Evolutionary conservation across 352 stramenopile genomes (phyloP), one percentile per base, ranked within the genome.

Genomic region (Phytophthora pisi): DNA sequence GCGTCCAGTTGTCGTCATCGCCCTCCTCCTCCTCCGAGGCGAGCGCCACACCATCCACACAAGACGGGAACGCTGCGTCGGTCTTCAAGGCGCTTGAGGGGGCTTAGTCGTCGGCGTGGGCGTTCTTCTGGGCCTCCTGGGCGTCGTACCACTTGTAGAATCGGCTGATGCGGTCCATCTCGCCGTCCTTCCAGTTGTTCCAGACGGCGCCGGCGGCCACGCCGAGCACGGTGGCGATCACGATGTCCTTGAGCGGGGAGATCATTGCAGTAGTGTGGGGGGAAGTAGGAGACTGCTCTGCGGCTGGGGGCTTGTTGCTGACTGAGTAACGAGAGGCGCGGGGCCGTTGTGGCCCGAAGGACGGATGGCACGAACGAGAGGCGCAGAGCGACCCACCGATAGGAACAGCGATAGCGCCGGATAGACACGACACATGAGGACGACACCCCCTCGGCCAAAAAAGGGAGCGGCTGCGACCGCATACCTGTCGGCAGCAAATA

Each of bases 111-210:
- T 72, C 69, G 64, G 67, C 62, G 59, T 73, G 54, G 11, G 73
- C 18, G 24, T 74, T 57, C 31, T 90, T 92, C 72, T 88, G 87
- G 55, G 74, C 64, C 73, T 94, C 74, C 70, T 92, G 81, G 53
- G 67, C 65, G 62, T 94, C 84, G 72, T 92, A 84, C 70, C 81
- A 90, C 81, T 90, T 89, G 81, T 96, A 96, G 79, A 81, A 96
- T 63, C 68, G 62, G 66, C 79, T 79, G 67, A 91, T 92, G 72
- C 82, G 83, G 70, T 87, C 81, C 61, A 96, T 68, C 70, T 94
- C 81, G 50, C 59, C 67, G 64, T 90, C 73, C 71, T 88, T 91
- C 45, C 59, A 89, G 61, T 78, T 77, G 74, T 91, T 85, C 84
- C 86, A 96, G 28, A 82, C n/a, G 36, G 74, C 26, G 65, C 62